Evolutionary conservation across 2,329 filamentous ascomycete species (phyloP), one percentile per base, ranked within the genome.

Genomic region (Zalaria sp.): DNA sequence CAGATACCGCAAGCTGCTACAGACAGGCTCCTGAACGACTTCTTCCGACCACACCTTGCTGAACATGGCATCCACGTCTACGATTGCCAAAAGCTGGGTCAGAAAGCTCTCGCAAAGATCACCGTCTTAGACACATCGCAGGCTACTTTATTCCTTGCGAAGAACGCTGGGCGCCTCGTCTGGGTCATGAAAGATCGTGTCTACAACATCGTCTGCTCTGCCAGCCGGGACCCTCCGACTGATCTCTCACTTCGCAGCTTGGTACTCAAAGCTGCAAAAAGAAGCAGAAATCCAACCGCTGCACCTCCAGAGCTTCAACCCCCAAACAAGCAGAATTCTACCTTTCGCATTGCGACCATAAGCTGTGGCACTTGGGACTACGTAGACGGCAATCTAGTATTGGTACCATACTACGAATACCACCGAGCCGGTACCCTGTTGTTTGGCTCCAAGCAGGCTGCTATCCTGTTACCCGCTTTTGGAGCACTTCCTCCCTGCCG

Each of bases 311-410:
- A 9, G 37, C 11, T 27, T 18, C 35, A 9, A 31, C 29, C 5
- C 41, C 4, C 34, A 45, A 18, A 44, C 35, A 5, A 41, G 43
- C 35, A 48, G 18, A 18, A 18, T 18, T 18, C 60, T 49, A 46
- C 40, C 4, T 67, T 67, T 40, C 37, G 50, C 9, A 53, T 57
- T 26, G 46, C 51, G 18, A 53, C 47, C 25, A 49, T 67, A 6
- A 59, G 56, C 7, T 67, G 63, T 44, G 67, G 71, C 4, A 49
- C 62, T 2, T 71, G 66, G 65, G 54, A 55, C 34, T 69, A 66
- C 44, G 46, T 57, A 27, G 42, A 51, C 3, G 47, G 51, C 1
- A 49, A 62, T 7, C 56, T 65, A 6, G 52, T 57, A 4, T 73
- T 70, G 46, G 53, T 60, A 4, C 50, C 59, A 2, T 62, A 69